A percentile compares a stretch with the other conserved stretches of the same genome.
These are phyloP conservation scores for Alternaria viburni DNA, from an alignment of 2,329 filamentous ascomycete genomes.

Conservation along the genomic window DNA sequence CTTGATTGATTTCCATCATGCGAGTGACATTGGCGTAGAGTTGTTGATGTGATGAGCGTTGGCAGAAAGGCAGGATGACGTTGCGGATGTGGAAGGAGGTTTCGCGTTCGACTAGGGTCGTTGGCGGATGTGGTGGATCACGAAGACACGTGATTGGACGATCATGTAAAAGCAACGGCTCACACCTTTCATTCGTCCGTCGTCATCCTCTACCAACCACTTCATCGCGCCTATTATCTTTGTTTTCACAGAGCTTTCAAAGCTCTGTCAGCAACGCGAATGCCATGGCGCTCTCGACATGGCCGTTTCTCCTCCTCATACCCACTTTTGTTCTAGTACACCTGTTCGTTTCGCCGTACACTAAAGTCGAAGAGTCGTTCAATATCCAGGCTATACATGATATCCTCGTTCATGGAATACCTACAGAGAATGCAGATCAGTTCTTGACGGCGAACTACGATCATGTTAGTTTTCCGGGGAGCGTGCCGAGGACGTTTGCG, in stretches of 20 bases:
- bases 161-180: background rate
- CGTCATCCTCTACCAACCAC: background rate
- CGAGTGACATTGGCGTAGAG: background rate
- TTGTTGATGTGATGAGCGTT: background rate
- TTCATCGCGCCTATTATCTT: background rate
- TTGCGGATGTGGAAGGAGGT: background rate
- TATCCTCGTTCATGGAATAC: slow-evolving; percentile 80
- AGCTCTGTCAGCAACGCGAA: background rate
- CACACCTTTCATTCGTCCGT: slow-evolving; percentile 4
- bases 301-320: slow-evolving; percentile 41
- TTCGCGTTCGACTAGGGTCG: slow-evolving; percentile 1
- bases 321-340: slow-evolving; percentile 62
- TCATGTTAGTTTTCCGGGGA: slow-evolving; percentile 87
- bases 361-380: slow-evolving; percentile 98
- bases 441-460: slow-evolving; percentile 74
- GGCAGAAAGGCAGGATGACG: background rate
- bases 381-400: slow-evolving; percentile 95
- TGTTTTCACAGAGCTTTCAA: background rate
- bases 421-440: slow-evolving; percentile 60
- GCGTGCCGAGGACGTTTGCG: slow-evolving; percentile 88
- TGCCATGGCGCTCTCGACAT: slow-evolving; percentile 31
- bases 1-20: slow-evolving; percentile 43
- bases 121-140: slow-evolving; percentile 2
- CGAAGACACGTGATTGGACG: slow-evolving; percentile 34
- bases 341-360: slow-evolving; percentile 79